Conservation (phyloP, 192 early-diverging fungal genomes). For the Backusella liffmaniae region DNA sequence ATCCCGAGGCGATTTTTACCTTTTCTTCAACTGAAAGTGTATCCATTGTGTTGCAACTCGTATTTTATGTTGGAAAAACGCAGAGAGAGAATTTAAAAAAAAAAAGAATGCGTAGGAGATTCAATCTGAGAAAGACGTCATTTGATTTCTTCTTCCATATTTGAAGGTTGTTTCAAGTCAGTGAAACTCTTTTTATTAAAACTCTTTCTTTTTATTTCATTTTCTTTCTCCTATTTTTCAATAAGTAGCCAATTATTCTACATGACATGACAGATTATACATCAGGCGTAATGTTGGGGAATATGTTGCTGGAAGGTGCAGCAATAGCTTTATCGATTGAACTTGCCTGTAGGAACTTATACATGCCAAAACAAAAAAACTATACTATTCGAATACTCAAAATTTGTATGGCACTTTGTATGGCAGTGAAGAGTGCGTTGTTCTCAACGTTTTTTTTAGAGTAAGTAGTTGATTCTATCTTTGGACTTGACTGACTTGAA, state of each 20-base stretch:
- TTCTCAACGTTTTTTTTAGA: neutral
- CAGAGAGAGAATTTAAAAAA: neutral
- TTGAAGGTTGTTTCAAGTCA: neutral
- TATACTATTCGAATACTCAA: neutral
- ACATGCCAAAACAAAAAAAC: neutral
- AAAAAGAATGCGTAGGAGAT: neutral
- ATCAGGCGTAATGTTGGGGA: neutral
- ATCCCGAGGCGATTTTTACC: constrained; percentile 71
- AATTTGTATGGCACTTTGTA: neutral
- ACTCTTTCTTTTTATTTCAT: neutral
- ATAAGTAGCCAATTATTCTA: neutral
- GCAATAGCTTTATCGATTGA: neutral
- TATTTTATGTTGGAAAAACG: neutral
- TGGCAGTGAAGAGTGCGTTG: neutral
- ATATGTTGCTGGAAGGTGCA: neutral
- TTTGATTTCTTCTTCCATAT: neutral
- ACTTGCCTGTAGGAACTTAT: neutral
- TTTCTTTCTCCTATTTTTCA: neutral
- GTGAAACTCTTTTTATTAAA: neutral
- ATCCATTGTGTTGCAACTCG: constrained; percentile 12
- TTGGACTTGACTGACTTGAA: neutral
- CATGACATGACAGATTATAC: neutral
- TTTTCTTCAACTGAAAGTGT: constrained; percentile 51
- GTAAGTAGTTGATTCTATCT: neutral
- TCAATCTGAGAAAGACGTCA: neutral